Conservation (phyloP, 2,329 filamentous ascomycete species). For the Onygenales sp. region DNA sequence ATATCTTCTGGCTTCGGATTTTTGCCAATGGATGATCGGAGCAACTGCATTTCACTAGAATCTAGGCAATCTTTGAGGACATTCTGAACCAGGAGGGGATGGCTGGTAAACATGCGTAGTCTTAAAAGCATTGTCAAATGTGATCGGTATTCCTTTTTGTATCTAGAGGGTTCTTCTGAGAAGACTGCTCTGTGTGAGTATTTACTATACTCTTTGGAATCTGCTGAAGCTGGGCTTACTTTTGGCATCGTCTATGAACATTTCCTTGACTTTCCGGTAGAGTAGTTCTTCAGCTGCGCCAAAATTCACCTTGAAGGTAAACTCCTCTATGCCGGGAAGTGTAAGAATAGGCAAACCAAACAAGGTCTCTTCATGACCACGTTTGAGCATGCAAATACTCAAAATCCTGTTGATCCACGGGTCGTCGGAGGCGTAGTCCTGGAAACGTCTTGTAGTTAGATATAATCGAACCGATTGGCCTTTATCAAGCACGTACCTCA, state of each 20-base stretch:
- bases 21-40: slow-evolving; percentile 25
- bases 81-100: slow-evolving; percentile 39
- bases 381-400: slow-evolving; percentile 41
- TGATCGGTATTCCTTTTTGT: not conserved
- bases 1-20: slow-evolving; percentile 13
- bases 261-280: slow-evolving; percentile 42
- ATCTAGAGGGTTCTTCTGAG: not conserved
- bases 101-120: slow-evolving; percentile 43
- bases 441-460: not conserved
- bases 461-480: not conserved
- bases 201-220: not conserved
- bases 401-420: slow-evolving; percentile 21
- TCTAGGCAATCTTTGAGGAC: slow-evolving; percentile 38
- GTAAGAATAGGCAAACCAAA: slow-evolving; percentile 46
- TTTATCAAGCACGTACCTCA: not conserved
- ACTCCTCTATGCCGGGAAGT: slow-evolving; percentile 41
- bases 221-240: not conserved
- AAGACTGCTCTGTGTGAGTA: not conserved
- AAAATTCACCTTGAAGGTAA: slow-evolving; percentile 38
- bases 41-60: slow-evolving; percentile 34
- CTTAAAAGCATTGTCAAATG: slow-evolving; percentile 39
- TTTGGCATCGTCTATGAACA: slow-evolving; percentile 24
- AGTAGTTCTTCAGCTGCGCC: slow-evolving; percentile 43
- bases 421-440: slow-evolving; percentile 11
- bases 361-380: slow-evolving; percentile 45